Evolutionary conservation across 192 early-diverging fungal species (phyloP), one percentile per base, ranked within the genome.

Genomic region (Chytriomyces sp.): DNA sequence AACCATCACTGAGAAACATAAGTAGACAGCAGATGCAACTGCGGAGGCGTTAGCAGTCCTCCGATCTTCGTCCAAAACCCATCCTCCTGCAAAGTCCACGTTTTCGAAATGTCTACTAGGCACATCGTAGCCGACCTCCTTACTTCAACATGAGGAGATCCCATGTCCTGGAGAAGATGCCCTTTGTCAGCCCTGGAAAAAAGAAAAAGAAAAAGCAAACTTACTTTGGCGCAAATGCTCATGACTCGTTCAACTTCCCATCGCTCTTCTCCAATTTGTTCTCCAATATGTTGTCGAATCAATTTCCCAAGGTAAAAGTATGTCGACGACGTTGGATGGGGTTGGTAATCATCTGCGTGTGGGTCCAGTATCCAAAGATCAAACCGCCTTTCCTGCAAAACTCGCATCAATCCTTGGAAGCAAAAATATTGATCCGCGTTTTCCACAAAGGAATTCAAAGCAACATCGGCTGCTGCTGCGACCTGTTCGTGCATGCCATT

Each of bases 1-100:
- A 35, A 35, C 35, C 35, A 20, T 57, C 53, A 57, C 20, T 57
- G 20, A 24, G 50, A 13, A 8, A 71, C 23, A 59, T 71, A 73
- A 62, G 53, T 13, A 10, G 44, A 43, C 46, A 73, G 49, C 71
- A 73, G 49, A 62, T 73, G 71, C 35, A 73, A 9, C 45, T 73
- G 71, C 20, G 71, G 47, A 44, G 71, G 71, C 35, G 71, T 44
- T 7, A 73, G 28, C 45, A 73, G n/a, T 18, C 46, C 60, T 10
- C 71, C 71, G 7, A 73, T 62, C 26, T 62, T 60, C 7, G n/a
- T 45, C 71, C 71, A 73, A 45, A 73, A 73, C 45, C 60, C 71
- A 35, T 23, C 49, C 13, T 47, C 16, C 46, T 68, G n/a, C 8
- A 67, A 9, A 24, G 28, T 23, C 69, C 69, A 71, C 23, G 18